Evolutionary conservation across 2,329 filamentous ascomycete genomes (phyloP).

Genomic region (Neopestalotiopsis sp.): DNA sequence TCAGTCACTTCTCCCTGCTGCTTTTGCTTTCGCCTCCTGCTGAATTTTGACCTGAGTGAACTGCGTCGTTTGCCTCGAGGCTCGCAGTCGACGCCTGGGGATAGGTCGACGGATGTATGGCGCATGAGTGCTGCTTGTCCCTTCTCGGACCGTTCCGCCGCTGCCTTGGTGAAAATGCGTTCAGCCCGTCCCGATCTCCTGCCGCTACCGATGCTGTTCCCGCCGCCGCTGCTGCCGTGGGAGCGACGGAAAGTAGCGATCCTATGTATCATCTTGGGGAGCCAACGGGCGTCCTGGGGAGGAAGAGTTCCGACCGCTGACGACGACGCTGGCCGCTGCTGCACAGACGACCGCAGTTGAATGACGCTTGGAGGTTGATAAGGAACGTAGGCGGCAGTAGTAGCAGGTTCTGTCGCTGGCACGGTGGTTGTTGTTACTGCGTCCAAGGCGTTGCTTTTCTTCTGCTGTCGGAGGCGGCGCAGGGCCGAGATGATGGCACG

Average conservation of each 20-base stretch:
- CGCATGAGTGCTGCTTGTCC: not conserved
- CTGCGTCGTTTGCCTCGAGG: not conserved
- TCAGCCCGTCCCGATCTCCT: not conserved
- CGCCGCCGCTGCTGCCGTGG: not conserved
- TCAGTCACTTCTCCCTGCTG: not conserved
- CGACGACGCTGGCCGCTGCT: not conserved
- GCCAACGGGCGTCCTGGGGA: not conserved
- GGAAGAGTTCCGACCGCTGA: not conserved
- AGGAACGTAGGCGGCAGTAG: not conserved
- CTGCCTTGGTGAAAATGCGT: not conserved
- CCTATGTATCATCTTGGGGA: not conserved
- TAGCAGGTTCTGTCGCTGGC: not conserved
- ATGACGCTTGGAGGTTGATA: not conserved
- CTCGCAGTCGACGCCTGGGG: not conserved
- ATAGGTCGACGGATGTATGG: not conserved
- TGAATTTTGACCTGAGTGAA: not conserved
- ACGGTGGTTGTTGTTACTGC: not conserved
- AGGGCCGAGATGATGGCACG: not conserved
- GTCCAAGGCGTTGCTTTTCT: not conserved
- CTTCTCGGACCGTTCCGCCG: not conserved
- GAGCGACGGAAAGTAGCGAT: not conserved
- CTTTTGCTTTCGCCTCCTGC: not conserved
- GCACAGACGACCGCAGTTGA: not conserved
- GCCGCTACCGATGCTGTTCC: not conserved
- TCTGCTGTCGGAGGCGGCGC: not conserved